These are phyloP conservation scores for Rhodotorula paludigena DNA, from an alignment of 768 basidiomycete species.

Conservation along the genomic window DNA sequence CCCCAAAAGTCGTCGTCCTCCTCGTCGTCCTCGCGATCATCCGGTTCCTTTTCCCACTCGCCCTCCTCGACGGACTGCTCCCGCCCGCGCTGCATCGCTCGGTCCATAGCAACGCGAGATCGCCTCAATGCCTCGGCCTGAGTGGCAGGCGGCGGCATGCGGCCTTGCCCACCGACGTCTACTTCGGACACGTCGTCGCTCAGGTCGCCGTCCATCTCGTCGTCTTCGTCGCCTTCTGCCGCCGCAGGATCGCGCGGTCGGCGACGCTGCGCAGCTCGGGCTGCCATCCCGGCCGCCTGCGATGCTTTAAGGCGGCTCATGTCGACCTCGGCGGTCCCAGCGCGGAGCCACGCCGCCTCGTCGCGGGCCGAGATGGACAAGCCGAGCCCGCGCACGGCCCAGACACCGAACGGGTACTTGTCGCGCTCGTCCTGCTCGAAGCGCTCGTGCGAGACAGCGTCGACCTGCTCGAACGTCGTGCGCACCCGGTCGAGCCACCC, in stretches of 20 bases:
- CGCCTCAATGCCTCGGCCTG: slow-evolving; percentile 7
- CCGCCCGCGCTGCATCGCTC: background rate
- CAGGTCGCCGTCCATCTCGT: slow-evolving; percentile 6
- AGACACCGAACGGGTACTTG: slow-evolving; percentile 38
- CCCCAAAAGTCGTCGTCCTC: slow-evolving; percentile 44
- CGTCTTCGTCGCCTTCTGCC: slow-evolving; percentile 2
- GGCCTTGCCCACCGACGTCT: background rate
- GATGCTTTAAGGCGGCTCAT: background rate
- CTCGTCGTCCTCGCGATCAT: slow-evolving; percentile 47
- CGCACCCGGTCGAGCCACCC: slow-evolving; percentile 70
- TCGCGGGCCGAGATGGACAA: slow-evolving; percentile 24
- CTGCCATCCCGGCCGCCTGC: background rate
- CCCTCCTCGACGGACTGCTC: slow-evolving; percentile 5
- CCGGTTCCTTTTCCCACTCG: slow-evolving; percentile 9
- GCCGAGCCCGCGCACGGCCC: slow-evolving; percentile 41
- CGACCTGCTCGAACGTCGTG: slow-evolving; percentile 84
- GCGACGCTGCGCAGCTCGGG: background rate
- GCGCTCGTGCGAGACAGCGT: slow-evolving; percentile 46
- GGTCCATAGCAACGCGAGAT: background rate
- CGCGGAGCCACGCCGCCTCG: slow-evolving; percentile 18
- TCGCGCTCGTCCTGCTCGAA: slow-evolving; percentile 31
- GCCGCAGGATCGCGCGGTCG: background rate
- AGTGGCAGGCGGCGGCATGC: slow-evolving; percentile 1
- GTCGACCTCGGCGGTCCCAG: slow-evolving; percentile 2
- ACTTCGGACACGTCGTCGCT: slow-evolving; percentile 46